Evolutionary conservation across 352 stramenopile genomes (phyloP), one percentile per base, ranked within the genome.

Genomic region (Pythium periplocum): DNA sequence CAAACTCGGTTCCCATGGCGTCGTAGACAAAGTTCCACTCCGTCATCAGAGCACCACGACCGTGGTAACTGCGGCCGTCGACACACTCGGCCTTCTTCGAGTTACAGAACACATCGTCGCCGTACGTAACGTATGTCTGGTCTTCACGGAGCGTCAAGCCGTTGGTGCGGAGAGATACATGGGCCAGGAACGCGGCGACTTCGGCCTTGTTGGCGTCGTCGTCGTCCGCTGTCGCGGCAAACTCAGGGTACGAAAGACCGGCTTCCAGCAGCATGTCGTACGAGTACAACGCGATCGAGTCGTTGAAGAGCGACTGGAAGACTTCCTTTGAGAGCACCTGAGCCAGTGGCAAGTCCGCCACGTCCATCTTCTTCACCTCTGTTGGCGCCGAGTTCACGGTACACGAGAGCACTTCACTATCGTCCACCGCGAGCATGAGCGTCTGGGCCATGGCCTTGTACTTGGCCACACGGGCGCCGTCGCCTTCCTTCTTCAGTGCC

Each of bases 21-120:
- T 42, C 38, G 38, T 42, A 42, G 7, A 42, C 38, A 42, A 42
- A 42, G 38, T 42, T 42, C 38, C 38, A 42, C 38, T 42, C 38
- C 7, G 38, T 42, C 38, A 42, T 42, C 7, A 42, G 38, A 8
- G 38, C 38, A 12, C 38, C 38, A 42, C 38, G 38, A 8, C 38
- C 38, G 38, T 42, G 38, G 38, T 42, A 42, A 12, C 38, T 42
- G 38, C 38, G 38, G 7, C 38, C 38, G 12, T 42, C 38, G 7
- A 42, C 38, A 12, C 38, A 42, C 38, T 42, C 38, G 7, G 38
- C 38, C 38, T 42, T 42, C 38, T 42, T 42, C 38, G 38, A 12
- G 38, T 42, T 42, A 12, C 38, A 42, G 12, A 42, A 42, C 38
- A 42, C 38, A 12, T 42, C 38, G 38, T 42, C 38, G 38, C 38